Base-by-base conservation (phyloP, 2,329 filamentous ascomycete species). In the Botrytis sinoallii region DNA sequence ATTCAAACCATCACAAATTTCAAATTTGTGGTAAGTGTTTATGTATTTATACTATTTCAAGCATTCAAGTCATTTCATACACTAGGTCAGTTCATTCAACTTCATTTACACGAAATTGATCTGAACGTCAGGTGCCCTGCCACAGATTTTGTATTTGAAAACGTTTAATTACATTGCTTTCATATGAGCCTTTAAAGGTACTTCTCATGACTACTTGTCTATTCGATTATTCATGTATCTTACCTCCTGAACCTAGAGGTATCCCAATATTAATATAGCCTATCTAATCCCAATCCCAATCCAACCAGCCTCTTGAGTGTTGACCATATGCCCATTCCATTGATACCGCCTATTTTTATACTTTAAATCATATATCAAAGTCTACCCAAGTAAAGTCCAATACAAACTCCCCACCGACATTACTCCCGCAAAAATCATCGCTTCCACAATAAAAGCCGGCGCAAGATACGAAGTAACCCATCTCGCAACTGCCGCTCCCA, bases 401-500 rank as follows among this genome's bases (percentile, higher is more conserved):
- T 73, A 75, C 22, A 75, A 63, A 48, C 42, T 63, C n/a, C 55
- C 60, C 29, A 75, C 60, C 18, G 73, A 73, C 59, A 29, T 72
- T 18, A 29, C 40, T 5, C 63, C 38, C 6, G 64, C 42, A 38
- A 76, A 55, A n/a, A 72, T 38, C 75, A 76, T 76, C 6, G 72
- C 67, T 35, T 71, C 52, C 9, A 74, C 57, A 63, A 76, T 57
- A 40, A 75, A 73, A 9, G 64, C 65, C 32, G 72, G 72, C 52
- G 67, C 75, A 10, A 74, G 8, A 32, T 71, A 52, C 18, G 35
- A 59, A 0, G 63, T 65, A 22, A 72, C 22, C n/a, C 59, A 75
- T 32, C 75, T 70, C 18, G 72, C 70, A 6, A 73, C n/a, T 9
- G 70, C 75, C 7, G 75, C 74, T n/a, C 57, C 74, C 3, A 76